phyloP scores from a whole-genome alignment of 345 rosid species.

The Populus nigra region DNA sequence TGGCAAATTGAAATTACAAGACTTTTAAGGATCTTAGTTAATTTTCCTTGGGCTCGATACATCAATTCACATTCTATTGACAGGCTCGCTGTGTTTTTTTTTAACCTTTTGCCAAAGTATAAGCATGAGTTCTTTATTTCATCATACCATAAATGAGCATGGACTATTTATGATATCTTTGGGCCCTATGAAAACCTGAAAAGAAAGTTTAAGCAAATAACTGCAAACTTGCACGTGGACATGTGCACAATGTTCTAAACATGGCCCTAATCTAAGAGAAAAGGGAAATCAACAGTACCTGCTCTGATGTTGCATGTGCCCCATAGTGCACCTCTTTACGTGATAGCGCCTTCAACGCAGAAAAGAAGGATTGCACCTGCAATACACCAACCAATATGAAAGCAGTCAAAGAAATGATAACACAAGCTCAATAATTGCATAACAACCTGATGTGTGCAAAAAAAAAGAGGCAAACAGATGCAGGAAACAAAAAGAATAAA shows the following conservation, averaged over 20 bases:
- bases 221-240: background rate
- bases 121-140: background rate
- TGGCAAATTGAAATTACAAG: background rate
- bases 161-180: background rate
- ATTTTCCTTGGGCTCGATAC: background rate
- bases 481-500: background rate
- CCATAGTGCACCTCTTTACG: constrained; percentile 96
- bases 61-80: background rate
- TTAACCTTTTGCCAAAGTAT: background rate
- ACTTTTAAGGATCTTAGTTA: background rate
- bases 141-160: background rate
- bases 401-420: background rate
- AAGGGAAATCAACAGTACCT: constrained; percentile 48
- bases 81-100: background rate
- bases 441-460: background rate
- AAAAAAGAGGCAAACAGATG: background rate
- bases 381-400: background rate
- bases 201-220: background rate
- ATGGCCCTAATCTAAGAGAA: background rate
- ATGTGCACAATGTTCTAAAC: background rate
- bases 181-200: background rate
- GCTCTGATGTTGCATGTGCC: constrained; percentile 93
- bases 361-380: constrained; percentile 87
- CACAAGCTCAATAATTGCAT: background rate
- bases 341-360: constrained; percentile 82